Conservation (phyloP, 352 stramenopile species). For the Phytopythium mirpurense region DNA sequence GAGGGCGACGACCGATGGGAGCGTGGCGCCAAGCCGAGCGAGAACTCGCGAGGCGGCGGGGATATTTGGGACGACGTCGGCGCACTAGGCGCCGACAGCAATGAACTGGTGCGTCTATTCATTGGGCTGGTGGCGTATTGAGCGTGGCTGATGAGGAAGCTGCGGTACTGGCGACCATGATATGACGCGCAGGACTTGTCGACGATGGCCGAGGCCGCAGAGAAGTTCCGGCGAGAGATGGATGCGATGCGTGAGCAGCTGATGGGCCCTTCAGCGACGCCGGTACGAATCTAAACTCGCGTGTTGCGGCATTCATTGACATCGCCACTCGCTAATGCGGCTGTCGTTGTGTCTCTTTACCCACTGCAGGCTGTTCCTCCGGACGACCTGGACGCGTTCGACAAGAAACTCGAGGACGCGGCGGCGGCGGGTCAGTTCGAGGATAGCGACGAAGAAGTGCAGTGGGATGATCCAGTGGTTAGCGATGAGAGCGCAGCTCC, state of each 20-base stretch:
- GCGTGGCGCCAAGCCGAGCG: slow-evolving; percentile 35
- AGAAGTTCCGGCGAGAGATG: slow-evolving; percentile 85
- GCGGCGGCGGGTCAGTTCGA: slow-evolving; percentile 76
- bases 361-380: background rate
- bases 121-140: background rate
- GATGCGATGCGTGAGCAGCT: slow-evolving; percentile 70
- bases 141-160: background rate
- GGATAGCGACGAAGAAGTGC: slow-evolving; percentile 71
- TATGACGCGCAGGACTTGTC: slow-evolving; percentile 52
- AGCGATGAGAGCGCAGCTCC: slow-evolving; percentile 16
- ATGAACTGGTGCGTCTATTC: slow-evolving; percentile 49
- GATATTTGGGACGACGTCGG: slow-evolving; percentile 83
- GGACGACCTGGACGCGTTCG: slow-evolving; percentile 67
- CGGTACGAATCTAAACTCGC: slow-evolving; percentile 14
- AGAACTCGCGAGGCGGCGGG: slow-evolving; percentile 25
- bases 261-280: slow-evolving; percentile 20
- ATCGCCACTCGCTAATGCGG: background rate
- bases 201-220: slow-evolving; percentile 71
- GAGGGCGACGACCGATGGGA: slow-evolving; percentile 56
- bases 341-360: background rate
- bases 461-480: slow-evolving; percentile 48
- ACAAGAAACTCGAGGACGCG: slow-evolving; percentile 75
- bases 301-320: background rate
- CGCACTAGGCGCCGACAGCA: slow-evolving; percentile 33
- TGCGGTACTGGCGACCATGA: slow-evolving; percentile 8